phyloP scores from a whole-genome alignment of 2,329 filamentous ascomycete genomes.

The Zasmidium angulare region DNA sequence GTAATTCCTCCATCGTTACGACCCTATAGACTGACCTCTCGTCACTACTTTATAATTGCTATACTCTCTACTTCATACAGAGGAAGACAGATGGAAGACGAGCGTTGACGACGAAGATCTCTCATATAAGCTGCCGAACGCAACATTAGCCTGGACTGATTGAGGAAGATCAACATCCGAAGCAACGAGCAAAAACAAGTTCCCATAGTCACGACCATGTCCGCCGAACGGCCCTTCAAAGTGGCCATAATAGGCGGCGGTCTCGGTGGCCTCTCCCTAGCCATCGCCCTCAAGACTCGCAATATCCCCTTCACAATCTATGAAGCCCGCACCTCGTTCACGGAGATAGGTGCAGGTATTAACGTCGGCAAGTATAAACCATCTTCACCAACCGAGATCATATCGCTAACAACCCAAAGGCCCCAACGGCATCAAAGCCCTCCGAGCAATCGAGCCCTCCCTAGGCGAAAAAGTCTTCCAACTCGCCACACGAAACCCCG shows the following conservation, averaged over 20 bases:
- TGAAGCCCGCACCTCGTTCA: constrained; percentile 50
- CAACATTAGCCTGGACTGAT: too few species aligned
- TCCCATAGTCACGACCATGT: too few species aligned
- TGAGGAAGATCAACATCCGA: background rate
- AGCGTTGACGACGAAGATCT: too few species aligned
- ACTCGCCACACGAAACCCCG: constrained; percentile 41
- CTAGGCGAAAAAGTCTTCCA: constrained; percentile 33
- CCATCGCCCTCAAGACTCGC: constrained; percentile 48
- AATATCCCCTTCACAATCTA: constrained; percentile 33
- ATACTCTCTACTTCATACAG: background rate
- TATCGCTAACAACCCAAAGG: too few species aligned
- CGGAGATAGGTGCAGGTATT: constrained; percentile 60
- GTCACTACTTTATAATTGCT: too few species aligned
- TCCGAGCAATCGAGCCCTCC: constrained; percentile 71
- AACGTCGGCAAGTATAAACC: constrained; percentile 54
- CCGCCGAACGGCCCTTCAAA: constrained; percentile 11
- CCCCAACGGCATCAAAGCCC: constrained; percentile 71
- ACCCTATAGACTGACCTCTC: too few species aligned
- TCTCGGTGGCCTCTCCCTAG: constrained; percentile 57
- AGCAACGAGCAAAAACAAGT: background rate
- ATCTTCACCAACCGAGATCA: background rate
- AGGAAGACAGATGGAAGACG: too few species aligned
- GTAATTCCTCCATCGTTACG: too few species aligned
- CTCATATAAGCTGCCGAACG: background rate
- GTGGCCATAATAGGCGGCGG: constrained; percentile 60